A percentile compares a stretch with the other conserved stretches of the same genome.
Conservation (phyloP, 176 grass and related monocot species). For the Coix lacrymajobi region DNA sequence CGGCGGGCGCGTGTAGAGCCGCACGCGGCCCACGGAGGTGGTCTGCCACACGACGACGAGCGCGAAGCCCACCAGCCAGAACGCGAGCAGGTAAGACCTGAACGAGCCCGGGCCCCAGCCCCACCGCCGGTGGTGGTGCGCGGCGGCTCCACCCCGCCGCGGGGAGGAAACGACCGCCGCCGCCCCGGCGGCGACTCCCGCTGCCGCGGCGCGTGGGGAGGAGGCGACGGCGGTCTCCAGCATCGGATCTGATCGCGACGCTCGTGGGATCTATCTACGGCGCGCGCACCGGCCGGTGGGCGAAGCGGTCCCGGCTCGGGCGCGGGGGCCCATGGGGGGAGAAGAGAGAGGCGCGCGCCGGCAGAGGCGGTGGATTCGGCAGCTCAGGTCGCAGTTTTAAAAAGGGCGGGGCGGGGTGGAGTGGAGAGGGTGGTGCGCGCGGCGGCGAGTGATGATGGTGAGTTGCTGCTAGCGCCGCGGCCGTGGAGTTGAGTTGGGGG, state of each 20-base stretch:
- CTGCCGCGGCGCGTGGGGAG: conserved; percentile 33
- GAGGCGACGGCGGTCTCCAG: conserved; percentile 27
- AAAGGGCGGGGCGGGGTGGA: not conserved
- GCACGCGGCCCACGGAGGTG: conserved; percentile 32
- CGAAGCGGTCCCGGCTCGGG: not conserved
- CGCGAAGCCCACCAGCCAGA: conserved; percentile 59
- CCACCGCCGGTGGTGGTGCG: conserved; percentile 37
- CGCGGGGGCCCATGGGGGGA: conserved; percentile 1
- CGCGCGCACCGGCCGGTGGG: conserved; percentile 30
- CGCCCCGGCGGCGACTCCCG: not conserved
- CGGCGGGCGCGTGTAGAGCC: conserved; percentile 42
- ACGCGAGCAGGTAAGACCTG: conserved; percentile 28
- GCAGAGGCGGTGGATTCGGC: not conserved
- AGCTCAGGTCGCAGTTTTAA: conserved; percentile 19
- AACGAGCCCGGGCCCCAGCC: not conserved
- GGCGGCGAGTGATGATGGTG: not conserved
- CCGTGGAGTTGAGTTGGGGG: conserved; percentile 27
- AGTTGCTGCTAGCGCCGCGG: not conserved
- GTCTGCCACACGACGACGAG: conserved; percentile 70
- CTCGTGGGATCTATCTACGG: conserved; percentile 11
- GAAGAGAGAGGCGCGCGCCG: not conserved
- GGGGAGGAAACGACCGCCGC: conserved; percentile 26
- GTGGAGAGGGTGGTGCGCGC: not conserved
- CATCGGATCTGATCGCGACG: conserved; percentile 26
- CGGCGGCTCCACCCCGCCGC: conserved; percentile 19